Percentiles rank a stretch among this genome's conserved stretches.
phyloP scores from a whole-genome alignment of 805 yeast genomes.

The Wickerhamia fluorescens region DNA sequence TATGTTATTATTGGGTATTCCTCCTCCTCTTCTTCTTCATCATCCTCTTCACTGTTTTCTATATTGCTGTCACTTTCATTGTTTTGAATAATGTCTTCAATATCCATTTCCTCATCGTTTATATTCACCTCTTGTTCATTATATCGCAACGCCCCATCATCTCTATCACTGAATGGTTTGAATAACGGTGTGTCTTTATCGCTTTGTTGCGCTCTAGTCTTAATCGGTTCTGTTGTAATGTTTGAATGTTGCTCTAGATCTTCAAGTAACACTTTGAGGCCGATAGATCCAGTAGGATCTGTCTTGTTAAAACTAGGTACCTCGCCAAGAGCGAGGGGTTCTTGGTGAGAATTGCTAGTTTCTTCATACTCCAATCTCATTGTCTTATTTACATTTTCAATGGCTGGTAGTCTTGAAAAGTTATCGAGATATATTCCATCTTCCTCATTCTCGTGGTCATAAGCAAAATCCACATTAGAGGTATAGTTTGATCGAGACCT shows the following conservation, averaged over 20 bases:
- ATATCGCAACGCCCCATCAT: no score
- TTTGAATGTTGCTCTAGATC: constrained; percentile 26
- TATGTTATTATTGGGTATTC: constrained; percentile 1
- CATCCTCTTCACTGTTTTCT: not conserved
- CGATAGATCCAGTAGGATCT: constrained; percentile 21
- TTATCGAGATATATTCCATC: constrained; percentile 16
- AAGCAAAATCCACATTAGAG: no score
- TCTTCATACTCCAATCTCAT: no score
- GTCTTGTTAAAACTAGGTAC: constrained; percentile 6
- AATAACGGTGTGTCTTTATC: no score
- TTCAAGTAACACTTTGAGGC: constrained; percentile 23
- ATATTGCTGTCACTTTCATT: not conserved
- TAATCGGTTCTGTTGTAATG: no score
- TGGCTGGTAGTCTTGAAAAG: constrained; percentile 18
- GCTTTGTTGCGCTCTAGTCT: no score
- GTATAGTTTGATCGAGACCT: constrained; percentile 16
- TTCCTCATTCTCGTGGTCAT: no score
- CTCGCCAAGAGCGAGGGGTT: constrained; percentile 2
- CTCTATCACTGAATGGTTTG: no score
- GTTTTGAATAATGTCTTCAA: no score
- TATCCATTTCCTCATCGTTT: no score
- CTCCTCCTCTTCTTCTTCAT: constrained; percentile 3
- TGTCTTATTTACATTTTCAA: no score
- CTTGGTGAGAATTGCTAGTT: constrained; percentile 1
- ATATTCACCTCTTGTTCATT: no score